Evolutionary conservation across 257 asterid genomes (phyloP).

Genomic region (Solanum lignicaule): DNA sequence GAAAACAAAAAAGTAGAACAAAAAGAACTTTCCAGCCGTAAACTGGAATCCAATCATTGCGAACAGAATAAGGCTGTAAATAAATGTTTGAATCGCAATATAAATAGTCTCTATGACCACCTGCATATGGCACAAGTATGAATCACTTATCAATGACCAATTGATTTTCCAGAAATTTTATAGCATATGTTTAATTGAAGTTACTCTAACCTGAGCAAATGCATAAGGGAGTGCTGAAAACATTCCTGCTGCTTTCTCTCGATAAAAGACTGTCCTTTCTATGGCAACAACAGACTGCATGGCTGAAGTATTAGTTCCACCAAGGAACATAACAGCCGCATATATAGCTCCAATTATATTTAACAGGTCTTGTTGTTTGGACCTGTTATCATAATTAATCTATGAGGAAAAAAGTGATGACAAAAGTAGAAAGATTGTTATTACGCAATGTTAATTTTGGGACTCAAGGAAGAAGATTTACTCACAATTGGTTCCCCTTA

Average conservation of each 20-base stretch:
- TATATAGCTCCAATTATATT: conserved; percentile 74
- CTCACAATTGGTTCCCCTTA: conserved; percentile 57
- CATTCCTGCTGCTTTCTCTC: conserved; percentile 86
- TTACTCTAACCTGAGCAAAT: conserved; percentile 35
- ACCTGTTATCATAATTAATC: conserved; percentile 24
- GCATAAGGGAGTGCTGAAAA: conserved; percentile 77
- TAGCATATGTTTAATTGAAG: background rate
- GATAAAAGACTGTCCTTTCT: conserved; percentile 76
- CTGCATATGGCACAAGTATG: conserved; percentile 16
- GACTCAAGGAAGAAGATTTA: background rate
- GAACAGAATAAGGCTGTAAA: conserved; percentile 69
- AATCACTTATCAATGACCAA: background rate
- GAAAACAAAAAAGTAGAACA: conserved; percentile 62
- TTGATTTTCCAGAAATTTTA: background rate
- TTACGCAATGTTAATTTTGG: background rate
- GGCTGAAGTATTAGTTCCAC: conserved; percentile 66
- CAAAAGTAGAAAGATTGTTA: background rate
- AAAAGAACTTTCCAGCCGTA: conserved; percentile 40
- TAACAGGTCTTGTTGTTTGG: conserved; percentile 55
- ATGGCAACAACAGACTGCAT: conserved; percentile 73
- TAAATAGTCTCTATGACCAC: conserved; percentile 62
- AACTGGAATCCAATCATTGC: conserved; percentile 78
- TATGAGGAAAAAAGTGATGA: background rate
- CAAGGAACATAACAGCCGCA: conserved; percentile 73
- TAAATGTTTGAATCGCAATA: conserved; percentile 42